Base-by-base conservation (phyloP, 2,329 filamentous ascomycete genomes). In the Pseudonectria buxi region DNA sequence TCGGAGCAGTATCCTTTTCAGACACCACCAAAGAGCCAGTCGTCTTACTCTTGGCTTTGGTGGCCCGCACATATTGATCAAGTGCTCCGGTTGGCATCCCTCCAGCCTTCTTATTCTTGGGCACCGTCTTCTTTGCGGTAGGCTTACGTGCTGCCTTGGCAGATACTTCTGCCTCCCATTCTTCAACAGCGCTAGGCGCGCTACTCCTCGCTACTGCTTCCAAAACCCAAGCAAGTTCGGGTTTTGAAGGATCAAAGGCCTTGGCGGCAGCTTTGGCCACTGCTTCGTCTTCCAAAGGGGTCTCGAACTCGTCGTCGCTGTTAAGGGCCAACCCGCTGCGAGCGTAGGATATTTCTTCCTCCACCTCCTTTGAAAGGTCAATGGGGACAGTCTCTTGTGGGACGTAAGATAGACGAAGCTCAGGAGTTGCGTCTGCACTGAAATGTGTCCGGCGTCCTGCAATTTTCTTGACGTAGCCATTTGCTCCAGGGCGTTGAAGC, bases 351-450 rank as follows among this genome's bases (percentile, higher is more conserved):
- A 74, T 68, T 1, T 68, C 66, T 40, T 77, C 77, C 12, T 85
- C 81, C 22, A 78, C 73, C 54, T 95, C 89, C 1, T 71, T 68
- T 10, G 78, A 74, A 15, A 95, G 63, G 51, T 94, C 79, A 26
- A 96, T 72, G 0, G 79, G 78, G 3, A 95, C 86, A 12, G 95
- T 71, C 22, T 84, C 74, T 3, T 78, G 70, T 0, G 92, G 92
- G 4, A 81, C 68, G 53, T 84, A 94, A 2, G 84, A 79, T 14
- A 96, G 62, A 6, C 90, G 81, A 9, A 95, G 58, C 56, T 96
- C 90, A 2, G 79, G 71, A 4, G 79, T 77, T 1, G 73, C 78
- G 54, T 94, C 90, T 1, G 83, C 89, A 34, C 76, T 81, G 28
- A 77, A 73, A 58, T 94, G 88, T 6, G 67, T 68, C 39, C 90